These are phyloP conservation scores for Paecilomyces variotii DNA, from an alignment of 2,329 filamentous ascomycete genomes.

Conservation along the genomic window DNA sequence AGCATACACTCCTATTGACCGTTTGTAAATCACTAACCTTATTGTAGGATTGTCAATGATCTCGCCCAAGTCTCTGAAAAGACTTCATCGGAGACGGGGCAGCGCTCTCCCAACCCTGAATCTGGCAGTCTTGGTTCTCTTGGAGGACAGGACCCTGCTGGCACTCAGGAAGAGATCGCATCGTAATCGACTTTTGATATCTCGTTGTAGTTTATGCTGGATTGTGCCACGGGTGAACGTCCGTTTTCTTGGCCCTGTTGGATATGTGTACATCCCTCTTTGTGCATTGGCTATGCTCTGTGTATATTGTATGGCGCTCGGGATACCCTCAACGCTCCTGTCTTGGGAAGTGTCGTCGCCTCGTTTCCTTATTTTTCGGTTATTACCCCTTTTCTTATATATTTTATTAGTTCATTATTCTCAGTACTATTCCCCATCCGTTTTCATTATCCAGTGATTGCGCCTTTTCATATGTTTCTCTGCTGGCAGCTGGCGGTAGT, in stretches of 20 bases:
- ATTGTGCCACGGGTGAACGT: background rate
- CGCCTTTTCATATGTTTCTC: background rate
- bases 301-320: background rate
- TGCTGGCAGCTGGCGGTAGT: background rate
- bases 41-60: constrained; percentile 29
- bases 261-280: background rate
- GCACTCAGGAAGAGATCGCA: background rate
- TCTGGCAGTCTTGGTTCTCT: constrained; percentile 1
- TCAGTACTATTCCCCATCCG: background rate
- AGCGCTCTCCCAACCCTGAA: constrained; percentile 20
- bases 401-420: background rate
- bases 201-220: background rate
- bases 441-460: background rate
- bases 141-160: background rate
- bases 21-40: constrained; percentile 4
- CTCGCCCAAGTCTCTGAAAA: constrained; percentile 27
- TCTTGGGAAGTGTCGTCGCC: background rate
- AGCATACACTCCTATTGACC: constrained; percentile 6
- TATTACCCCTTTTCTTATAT: background rate
- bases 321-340: background rate
- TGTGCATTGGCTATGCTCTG: background rate
- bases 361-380: background rate
- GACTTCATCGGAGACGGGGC: constrained; percentile 19
- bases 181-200: background rate
- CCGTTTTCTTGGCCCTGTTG: background rate